These are phyloP conservation scores for Rutstroemia sp. DNA, from an alignment of 2,329 filamentous ascomycete genomes.

Conservation along the genomic window DNA sequence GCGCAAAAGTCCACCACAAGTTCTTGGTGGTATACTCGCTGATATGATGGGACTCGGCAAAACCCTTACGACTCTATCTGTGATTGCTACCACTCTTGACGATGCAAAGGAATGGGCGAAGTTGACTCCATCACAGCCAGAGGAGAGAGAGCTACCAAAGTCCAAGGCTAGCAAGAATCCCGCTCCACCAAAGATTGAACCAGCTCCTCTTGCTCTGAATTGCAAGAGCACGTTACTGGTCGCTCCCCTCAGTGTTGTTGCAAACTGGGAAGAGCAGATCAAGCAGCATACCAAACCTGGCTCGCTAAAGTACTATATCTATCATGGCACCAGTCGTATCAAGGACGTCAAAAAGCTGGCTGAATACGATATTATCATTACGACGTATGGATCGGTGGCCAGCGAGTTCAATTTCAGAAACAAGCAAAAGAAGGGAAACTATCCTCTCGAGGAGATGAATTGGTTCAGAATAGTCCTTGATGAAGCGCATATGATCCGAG, in stretches of 20 bases:
- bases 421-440: conserved; percentile 50
- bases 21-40: conserved; percentile 66
- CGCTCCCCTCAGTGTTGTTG: conserved; percentile 82
- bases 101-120: conserved; percentile 56
- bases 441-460: conserved; percentile 68
- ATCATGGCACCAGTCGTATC: conserved; percentile 73
- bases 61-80: conserved; percentile 75
- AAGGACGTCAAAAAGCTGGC: conserved; percentile 62
- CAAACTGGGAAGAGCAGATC: conserved; percentile 93
- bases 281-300: conserved; percentile 65
- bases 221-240: conserved; percentile 76
- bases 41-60: conserved; percentile 91
- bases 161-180: conserved; percentile 7
- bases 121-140: conserved; percentile 36
- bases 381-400: conserved; percentile 83
- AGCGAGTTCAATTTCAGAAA: conserved; percentile 65
- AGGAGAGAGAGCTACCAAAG: conserved; percentile 16
- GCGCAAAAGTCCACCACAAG: conserved; percentile 53
- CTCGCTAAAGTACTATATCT: conserved; percentile 67
- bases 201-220: conserved; percentile 50
- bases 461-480: conserved; percentile 94
- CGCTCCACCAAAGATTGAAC: conserved; percentile 25
- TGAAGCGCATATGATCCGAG: conserved; percentile 91
- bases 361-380: conserved; percentile 77
- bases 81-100: conserved; percentile 59